Base-by-base conservation (phyloP, 495 filamentous ascomycete genomes). In the Tetracladium setigerum region DNA sequence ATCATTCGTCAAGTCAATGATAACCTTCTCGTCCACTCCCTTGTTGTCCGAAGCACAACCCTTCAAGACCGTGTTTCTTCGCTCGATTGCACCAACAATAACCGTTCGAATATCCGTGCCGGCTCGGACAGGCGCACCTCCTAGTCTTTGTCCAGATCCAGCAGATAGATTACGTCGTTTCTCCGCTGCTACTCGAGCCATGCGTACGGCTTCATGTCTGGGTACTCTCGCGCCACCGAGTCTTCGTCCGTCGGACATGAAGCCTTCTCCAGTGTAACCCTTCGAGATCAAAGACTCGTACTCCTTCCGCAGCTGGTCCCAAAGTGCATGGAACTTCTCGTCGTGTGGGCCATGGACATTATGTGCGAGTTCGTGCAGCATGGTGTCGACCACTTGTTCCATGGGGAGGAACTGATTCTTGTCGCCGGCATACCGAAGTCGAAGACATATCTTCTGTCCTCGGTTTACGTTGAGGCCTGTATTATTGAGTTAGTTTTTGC, bases 321-420 rank as follows among this genome's bases (percentile, higher is more conserved):
- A 95, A 15, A 95, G 67, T 4, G 78, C 79, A 51, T 95, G 79
- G 59, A 96, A 96, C 12, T 84, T 72, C 32, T 70, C 76, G 47
- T 96, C 79, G 58, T 98, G 92, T 0, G 87, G 86, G 0, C 87
- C 87, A 58, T 82, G 77, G 2, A 86, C 74, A 51, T 84, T 95
- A 60, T 98, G 92, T n/a, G 79, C 82, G 1, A 98, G 78, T 76
- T 97, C 92, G 61, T 98, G 92, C 27, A 98, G 78, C 86, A 97
- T 91, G 1, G 91, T 97, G 63, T 94, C 88, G 12, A 84, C 71
- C 2, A 95, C 76, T 51, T 86, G 67, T 44, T 95, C 88, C 19
- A 89, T 55, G 8, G 87, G 83, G 8, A 95, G 64, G 56, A 98
- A 98, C 61, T 86, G 81, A 41, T 65, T 77, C 34, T 79, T 70